These are phyloP conservation scores for Botrytis fabae DNA, from an alignment of 2,329 filamentous ascomycete genomes.

Conservation along the genomic window DNA sequence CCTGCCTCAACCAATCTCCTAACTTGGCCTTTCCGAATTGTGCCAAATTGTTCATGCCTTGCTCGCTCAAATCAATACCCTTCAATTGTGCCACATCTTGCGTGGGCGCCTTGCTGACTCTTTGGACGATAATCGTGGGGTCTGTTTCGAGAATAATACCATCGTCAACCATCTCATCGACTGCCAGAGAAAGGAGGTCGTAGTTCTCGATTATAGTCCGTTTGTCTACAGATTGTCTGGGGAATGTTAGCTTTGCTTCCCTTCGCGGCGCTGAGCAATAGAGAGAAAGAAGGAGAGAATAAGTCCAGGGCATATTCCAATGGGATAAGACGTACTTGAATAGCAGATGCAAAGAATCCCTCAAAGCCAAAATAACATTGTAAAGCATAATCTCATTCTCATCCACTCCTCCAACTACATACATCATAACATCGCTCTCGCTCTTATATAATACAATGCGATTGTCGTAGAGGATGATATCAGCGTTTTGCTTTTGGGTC, in stretches of 20 bases:
- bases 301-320: background rate
- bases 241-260: background rate
- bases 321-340: conserved; percentile 68
- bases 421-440: conserved; percentile 95
- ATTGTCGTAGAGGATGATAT: conserved; percentile 98
- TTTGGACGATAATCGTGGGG: conserved; percentile 86
- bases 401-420: conserved; percentile 85
- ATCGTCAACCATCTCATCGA: conserved; percentile 94
- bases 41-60: conserved; percentile 90
- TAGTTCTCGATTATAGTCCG: conserved; percentile 98
- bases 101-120: conserved; percentile 87
- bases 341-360: conserved; percentile 85
- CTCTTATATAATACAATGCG: conserved; percentile 96
- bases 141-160: conserved; percentile 98
- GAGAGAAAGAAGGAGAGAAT: conserved; percentile 11
- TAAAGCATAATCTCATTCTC: conserved; percentile 98
- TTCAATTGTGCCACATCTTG: conserved; percentile 87
- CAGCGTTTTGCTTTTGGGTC: conserved; percentile 90
- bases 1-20: conserved; percentile 86
- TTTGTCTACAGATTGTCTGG: conserved; percentile 92
- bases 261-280: background rate
- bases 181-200: conserved; percentile 87
- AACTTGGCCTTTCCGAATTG: conserved; percentile 91
- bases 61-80: conserved; percentile 92
- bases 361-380: conserved; percentile 86